Percentiles rank a stretch among this genome's conserved stretches.
phyloP scores from a whole-genome alignment of 2,329 filamentous ascomycete genomes.

The Thielaviopsis cerberus region DNA sequence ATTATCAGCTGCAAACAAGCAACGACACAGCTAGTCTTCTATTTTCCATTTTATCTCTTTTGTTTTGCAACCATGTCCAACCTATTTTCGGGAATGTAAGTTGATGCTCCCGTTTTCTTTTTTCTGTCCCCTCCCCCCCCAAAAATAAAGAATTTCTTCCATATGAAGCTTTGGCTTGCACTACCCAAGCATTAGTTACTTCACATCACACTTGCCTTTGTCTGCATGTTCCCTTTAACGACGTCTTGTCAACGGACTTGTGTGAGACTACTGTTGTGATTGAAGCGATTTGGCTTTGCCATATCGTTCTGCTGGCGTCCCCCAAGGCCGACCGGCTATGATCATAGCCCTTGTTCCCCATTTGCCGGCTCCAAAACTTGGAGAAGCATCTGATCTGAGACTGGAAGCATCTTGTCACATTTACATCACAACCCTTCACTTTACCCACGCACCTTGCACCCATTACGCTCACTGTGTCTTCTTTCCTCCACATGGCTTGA shows the following conservation, averaged over 20 bases:
- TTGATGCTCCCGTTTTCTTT: slow-evolving; percentile 16
- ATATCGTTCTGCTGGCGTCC: too few species aligned
- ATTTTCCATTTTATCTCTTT: slow-evolving; percentile 13
- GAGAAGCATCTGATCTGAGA: not conserved
- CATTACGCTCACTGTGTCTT: too few species aligned
- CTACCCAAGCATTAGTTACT: not conserved
- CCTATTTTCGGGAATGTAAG: slow-evolving; percentile 45
- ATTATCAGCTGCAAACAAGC: not conserved
- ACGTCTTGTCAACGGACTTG: not conserved
- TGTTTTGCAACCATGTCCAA: slow-evolving; percentile 32
- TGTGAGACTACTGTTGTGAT: not conserved
- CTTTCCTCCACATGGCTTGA: not conserved
- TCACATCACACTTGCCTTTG: not conserved
- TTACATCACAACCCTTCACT: not conserved
- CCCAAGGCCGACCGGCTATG: too few species aligned
- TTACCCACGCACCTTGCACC: not conserved
- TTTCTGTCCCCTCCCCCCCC: not conserved
- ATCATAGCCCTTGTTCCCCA: not conserved
- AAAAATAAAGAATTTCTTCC: not conserved
- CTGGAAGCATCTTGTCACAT: not conserved
- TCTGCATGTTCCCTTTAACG: not conserved
- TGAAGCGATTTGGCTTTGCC: too few species aligned
- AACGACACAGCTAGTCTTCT: not conserved
- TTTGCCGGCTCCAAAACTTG: not conserved
- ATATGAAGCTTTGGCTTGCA: not conserved